A percentile compares a stretch with the other conserved stretches of the same genome.
phyloP scores from a whole-genome alignment of 257 asterid genomes.

The Lycium barbarum region DNA sequence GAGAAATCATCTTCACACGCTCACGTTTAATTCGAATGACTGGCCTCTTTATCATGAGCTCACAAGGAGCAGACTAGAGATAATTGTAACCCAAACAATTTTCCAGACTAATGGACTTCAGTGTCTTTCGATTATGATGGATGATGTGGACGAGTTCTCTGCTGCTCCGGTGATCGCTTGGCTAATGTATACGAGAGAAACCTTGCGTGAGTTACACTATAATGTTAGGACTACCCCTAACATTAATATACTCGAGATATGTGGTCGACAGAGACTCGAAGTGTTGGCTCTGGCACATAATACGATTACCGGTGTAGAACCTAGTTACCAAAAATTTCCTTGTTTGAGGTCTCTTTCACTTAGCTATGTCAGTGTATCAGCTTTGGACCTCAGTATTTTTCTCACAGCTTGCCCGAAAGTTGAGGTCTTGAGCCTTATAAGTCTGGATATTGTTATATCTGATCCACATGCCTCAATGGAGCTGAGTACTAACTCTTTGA shows the following conservation, averaged over 20 bases:
- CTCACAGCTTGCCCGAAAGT: slow-evolving; percentile 77
- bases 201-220: too few relatives aligned
- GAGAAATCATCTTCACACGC: slow-evolving; percentile 73
- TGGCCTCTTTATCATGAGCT: slow-evolving; percentile 74
- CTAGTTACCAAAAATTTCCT: slow-evolving; percentile 76
- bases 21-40: slow-evolving; percentile 66
- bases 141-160: too few relatives aligned
- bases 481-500: too few relatives aligned
- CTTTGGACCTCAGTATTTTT: slow-evolving; percentile 72
- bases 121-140: slow-evolving; percentile 58
- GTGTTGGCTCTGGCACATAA: slow-evolving; percentile 72
- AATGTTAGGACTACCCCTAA: slow-evolving; percentile 62
- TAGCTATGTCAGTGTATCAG: slow-evolving; percentile 76
- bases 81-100: too few relatives aligned
- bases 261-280: slow-evolving; percentile 84
- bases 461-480: too few relatives aligned
- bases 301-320: slow-evolving; percentile 73
- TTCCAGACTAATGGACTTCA: slow-evolving; percentile 53
- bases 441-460: too few relatives aligned
- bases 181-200: too few relatives aligned
- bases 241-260: slow-evolving; percentile 80
- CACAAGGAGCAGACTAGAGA: slow-evolving; percentile 60
- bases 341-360: slow-evolving; percentile 66
- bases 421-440: slow-evolving; percentile 42
- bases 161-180: too few relatives aligned